These are phyloP conservation scores for Xylariaceae sp. DNA, from an alignment of 2,329 filamentous ascomycete species.

Conservation along the genomic window DNA sequence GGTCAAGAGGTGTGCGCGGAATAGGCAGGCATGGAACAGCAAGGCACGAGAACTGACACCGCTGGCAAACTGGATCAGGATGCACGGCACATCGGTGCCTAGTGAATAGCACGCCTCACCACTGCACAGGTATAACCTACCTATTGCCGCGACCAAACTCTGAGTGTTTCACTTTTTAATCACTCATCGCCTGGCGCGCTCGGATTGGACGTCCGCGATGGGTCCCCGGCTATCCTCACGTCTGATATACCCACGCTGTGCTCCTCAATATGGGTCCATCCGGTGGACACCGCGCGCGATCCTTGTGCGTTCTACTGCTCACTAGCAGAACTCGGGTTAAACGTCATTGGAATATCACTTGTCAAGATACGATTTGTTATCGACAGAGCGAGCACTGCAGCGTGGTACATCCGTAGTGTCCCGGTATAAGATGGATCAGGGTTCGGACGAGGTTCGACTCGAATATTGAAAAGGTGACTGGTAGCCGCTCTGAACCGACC, in stretches of 20 bases:
- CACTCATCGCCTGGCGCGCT: slow-evolving; percentile 9
- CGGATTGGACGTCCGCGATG: slow-evolving; percentile 6
- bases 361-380: slow-evolving; percentile 8
- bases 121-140: neutral
- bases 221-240: slow-evolving; percentile 5
- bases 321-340: slow-evolving; percentile 1
- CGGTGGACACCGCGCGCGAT: slow-evolving; percentile 7
- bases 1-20: no score
- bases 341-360: slow-evolving; percentile 13
- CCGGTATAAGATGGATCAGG: slow-evolving; percentile 13
- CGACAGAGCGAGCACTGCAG: neutral
- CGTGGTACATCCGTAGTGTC: neutral
- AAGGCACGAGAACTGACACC: neutral
- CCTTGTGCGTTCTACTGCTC: neutral
- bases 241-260: slow-evolving; percentile 3
- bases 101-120: slow-evolving; percentile 1
- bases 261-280: slow-evolving; percentile 8
- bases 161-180: slow-evolving; percentile 14
- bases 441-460: neutral
- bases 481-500: neutral
- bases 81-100: neutral
- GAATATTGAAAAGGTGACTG: neutral
- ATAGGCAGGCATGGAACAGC: no score
- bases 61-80: neutral
- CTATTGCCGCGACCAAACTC: slow-evolving; percentile 4